These are phyloP conservation scores for Sporisorium iseilematis-ciliati DNA, from an alignment of 1,284 basidiomycete genomes.

Conservation along the genomic window DNA sequence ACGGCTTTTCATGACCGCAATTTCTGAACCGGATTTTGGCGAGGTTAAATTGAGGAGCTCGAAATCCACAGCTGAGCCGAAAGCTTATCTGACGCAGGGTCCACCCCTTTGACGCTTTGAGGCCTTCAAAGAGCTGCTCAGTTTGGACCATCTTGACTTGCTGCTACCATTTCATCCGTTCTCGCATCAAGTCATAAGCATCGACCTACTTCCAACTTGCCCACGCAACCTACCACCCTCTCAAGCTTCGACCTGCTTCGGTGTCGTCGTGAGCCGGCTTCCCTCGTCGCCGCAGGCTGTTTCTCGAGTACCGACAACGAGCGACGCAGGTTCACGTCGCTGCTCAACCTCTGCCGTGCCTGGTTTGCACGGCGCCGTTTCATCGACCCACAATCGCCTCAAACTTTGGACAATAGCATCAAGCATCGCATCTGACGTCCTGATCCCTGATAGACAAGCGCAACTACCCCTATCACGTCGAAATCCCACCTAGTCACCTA, in stretches of 20 bases:
- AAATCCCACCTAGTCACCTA: not conserved
- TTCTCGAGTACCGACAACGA: not conserved
- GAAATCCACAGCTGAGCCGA: not conserved
- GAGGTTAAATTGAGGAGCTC: not conserved
- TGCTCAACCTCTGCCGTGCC: conserved; percentile 13
- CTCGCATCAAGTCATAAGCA: not conserved
- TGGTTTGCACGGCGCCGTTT: conserved; percentile 19
- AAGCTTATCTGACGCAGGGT: conserved; percentile 8
- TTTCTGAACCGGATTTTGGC: not conserved
- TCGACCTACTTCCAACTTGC: not conserved
- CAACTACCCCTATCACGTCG: not conserved
- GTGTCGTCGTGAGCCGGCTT: conserved; percentile 37
- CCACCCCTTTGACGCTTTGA: not conserved
- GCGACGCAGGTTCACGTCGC: conserved; percentile 18
- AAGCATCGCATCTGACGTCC: not conserved
- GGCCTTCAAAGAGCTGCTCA: not conserved
- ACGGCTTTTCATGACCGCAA: not conserved
- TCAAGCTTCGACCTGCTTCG: not conserved
- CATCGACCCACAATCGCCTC: not conserved
- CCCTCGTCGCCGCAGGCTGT: conserved; percentile 14
- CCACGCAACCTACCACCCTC: not conserved
- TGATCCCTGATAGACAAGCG: not conserved
- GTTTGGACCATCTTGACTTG: not conserved
- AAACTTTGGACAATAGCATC: not conserved
- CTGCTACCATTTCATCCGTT: not conserved